Conservation (phyloP, 192 early-diverging fungal species). For the Coemansia sp. region DNA sequence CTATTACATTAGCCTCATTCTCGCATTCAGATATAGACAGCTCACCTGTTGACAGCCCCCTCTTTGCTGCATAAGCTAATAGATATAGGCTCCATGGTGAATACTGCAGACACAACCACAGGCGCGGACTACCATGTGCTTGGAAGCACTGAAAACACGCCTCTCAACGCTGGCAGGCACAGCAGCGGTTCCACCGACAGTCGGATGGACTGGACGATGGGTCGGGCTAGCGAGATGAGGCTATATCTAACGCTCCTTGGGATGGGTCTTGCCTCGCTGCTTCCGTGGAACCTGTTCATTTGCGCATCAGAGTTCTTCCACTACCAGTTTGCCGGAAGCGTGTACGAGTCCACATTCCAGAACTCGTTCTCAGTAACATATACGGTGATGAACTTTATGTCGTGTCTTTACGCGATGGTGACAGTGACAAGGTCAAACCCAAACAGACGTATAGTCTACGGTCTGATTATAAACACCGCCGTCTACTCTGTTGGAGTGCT, state of each 20-base stretch:
- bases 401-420: slow-evolving; percentile 55
- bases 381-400: slow-evolving; percentile 62
- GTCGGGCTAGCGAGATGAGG: not conserved
- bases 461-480: slow-evolving; percentile 57
- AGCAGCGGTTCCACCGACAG: slow-evolving; percentile 1
- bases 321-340: slow-evolving; percentile 60
- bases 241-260: slow-evolving; percentile 66
- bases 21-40: not conserved
- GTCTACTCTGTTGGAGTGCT: slow-evolving; percentile 55
- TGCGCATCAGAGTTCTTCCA: slow-evolving; percentile 75
- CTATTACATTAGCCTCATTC: too few relatives aligned
- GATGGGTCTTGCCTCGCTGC: slow-evolving; percentile 73
- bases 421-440: slow-evolving; percentile 44
- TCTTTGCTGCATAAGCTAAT: not conserved
- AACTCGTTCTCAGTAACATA: slow-evolving; percentile 74
- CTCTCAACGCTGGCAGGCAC: not conserved
- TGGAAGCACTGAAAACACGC: not conserved
- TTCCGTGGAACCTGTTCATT: slow-evolving; percentile 85
- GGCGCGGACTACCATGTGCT: not conserved
- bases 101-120: not conserved
- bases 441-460: slow-evolving; percentile 46
- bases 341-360: slow-evolving; percentile 66
- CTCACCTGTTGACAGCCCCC: not conserved
- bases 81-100: not conserved
- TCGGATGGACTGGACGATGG: too few relatives aligned